Base-by-base conservation (phyloP, 2,329 filamentous ascomycete species). In the Botrytis fabae region DNA sequence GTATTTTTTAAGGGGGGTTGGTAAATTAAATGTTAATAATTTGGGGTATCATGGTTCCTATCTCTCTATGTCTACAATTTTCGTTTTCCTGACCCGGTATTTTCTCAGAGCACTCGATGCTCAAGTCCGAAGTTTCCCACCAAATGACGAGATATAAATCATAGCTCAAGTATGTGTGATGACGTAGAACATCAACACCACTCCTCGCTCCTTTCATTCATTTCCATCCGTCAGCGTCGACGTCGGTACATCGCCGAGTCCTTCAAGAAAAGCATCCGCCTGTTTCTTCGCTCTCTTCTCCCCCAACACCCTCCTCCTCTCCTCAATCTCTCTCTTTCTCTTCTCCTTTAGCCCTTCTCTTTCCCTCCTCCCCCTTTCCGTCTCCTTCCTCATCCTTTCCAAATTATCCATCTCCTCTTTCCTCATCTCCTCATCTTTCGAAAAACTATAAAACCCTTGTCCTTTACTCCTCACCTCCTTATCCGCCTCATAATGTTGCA, bases 371-470 rank as follows among this genome's bases (percentile, higher is more conserved):
- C 77, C 78, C 73, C 92, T 85, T 77, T 87, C 87, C 71, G 85
- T 84, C 82, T 94, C 91, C 69, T 93, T 96, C 79, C 89, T 88
- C 75, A 85, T 83, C 73, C 93, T 85, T 81, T 94, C 90, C 77
- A 86, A 84, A 62, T 86, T 87, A 76, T 88, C 86, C 93, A 98
- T 97, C 85, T 98, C 93, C 66, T 79, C 78, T 78, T 83, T 82
- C 80, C 91, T 83, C 76, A 86, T 85, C 76, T 88, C 90, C 79
- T 92, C 90, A 81, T 97, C 92, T 76, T 88, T 88, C 73, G 91
- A 93, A 81, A 99, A 98, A 73, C 92, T 90, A 84, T 94, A 98
- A 83, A 98, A 99, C 0, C 93, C 96, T 0, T 93, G 93, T 6
- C 96, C 96, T 78, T 96, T 95, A 62, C 90, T 93, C 74, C 96